Conservation (phyloP, 177 flowering plant genomes). For the Telopea speciosissima region DNA sequence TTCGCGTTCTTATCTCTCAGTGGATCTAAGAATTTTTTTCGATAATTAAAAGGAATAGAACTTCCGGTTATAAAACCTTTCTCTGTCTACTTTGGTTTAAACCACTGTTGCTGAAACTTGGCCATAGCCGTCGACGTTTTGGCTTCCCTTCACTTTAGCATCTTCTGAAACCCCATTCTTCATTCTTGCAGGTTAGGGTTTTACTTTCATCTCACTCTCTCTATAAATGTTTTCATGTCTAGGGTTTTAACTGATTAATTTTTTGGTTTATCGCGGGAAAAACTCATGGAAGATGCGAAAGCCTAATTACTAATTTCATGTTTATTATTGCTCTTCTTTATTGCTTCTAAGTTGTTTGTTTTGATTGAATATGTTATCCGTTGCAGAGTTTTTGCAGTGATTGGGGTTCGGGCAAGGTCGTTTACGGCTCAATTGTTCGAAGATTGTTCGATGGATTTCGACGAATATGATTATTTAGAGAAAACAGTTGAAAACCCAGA, state of each 20-base stretch:
- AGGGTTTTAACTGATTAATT: not conserved
- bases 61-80: too few relatives aligned
- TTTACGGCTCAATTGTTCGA: not conserved
- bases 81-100: too few relatives aligned
- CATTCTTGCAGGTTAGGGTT: not conserved
- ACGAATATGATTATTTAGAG: conserved; percentile 75
- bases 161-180: not conserved
- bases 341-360: not conserved
- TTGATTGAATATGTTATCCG: not conserved
- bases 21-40: too few relatives aligned
- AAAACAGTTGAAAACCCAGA: conserved; percentile 64
- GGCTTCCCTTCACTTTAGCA: not conserved
- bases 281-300: not conserved
- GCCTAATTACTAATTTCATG: not conserved
- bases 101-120: too few relatives aligned
- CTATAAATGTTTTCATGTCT: not conserved
- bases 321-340: not conserved
- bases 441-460: conserved; percentile 55
- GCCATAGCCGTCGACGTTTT: too few relatives aligned
- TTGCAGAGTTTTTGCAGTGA: not conserved
- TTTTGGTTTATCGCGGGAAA: not conserved
- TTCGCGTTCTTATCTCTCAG: too few relatives aligned
- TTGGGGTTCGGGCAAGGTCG: conserved; percentile 5
- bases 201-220: not conserved
- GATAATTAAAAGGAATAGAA: too few relatives aligned